Percentiles rank a stretch among this genome's conserved stretches.
Evolutionary conservation across 805 yeast species (phyloP).

Genomic region (Kodamaea laetipori): DNA sequence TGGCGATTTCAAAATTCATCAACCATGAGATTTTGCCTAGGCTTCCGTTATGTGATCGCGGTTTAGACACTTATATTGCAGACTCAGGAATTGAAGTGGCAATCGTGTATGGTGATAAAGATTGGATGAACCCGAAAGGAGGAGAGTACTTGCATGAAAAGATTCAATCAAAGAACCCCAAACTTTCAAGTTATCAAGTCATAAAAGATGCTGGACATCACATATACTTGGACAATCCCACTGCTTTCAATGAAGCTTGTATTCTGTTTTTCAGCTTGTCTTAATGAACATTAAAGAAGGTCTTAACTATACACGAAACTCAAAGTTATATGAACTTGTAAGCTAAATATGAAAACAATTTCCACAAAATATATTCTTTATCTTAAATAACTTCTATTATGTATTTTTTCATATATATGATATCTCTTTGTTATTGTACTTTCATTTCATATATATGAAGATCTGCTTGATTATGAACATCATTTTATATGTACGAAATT

Average conservation of each 20-base stretch:
- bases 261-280: conserved; percentile 2
- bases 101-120: conserved; percentile 46
- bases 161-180: conserved; percentile 18
- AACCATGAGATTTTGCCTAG: conserved; percentile 42
- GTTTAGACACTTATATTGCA: conserved; percentile 32
- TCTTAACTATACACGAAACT: too few species aligned
- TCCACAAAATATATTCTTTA: too few species aligned
- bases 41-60: conserved; percentile 44
- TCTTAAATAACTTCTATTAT: not conserved
- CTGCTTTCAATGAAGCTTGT: conserved; percentile 27
- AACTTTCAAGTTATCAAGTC: conserved; percentile 21
- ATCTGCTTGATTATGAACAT: too few species aligned
- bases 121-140: conserved; percentile 46
- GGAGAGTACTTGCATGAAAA: conserved; percentile 36
- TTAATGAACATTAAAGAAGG: not conserved
- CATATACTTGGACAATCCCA: conserved; percentile 43
- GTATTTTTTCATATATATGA: too few species aligned
- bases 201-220: conserved; percentile 45
- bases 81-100: conserved; percentile 25
- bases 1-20: conserved; percentile 44
- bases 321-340: too few species aligned
- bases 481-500: not conserved
- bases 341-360: too few species aligned
- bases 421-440: too few species aligned
- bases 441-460: too few species aligned